Conservation (phyloP, 768 basidiomycete species). For the Austroboletus festivus region DNA sequence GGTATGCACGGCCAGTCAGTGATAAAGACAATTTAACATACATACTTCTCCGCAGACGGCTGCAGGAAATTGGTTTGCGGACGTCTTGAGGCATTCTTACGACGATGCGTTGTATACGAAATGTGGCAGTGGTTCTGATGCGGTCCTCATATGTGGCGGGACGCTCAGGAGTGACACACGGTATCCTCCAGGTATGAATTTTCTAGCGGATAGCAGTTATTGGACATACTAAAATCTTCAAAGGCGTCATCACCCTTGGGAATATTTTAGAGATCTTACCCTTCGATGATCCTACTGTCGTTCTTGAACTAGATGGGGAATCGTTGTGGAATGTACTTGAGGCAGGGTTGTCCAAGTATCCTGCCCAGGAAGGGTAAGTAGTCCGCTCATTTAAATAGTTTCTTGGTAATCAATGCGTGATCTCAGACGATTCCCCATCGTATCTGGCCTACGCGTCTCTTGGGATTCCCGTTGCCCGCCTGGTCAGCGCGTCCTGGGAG, state of each 20-base stretch:
- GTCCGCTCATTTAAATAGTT: not conserved
- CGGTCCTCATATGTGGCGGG: conserved; percentile 78
- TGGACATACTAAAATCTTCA: not conserved
- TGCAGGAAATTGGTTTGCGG: conserved; percentile 80
- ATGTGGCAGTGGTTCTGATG: conserved; percentile 67
- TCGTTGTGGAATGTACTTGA: conserved; percentile 81
- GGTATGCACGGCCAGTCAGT: conserved; percentile 35
- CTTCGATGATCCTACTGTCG: conserved; percentile 82
- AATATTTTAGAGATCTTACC: conserved; percentile 88
- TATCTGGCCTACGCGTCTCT: conserved; percentile 78
- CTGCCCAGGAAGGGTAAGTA: conserved; percentile 83
- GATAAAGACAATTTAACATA: not conserved
- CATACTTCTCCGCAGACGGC: conserved; percentile 47
- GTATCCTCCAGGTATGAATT: conserved; percentile 69
- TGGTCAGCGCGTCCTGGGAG: conserved; percentile 67
- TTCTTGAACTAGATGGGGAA: conserved; percentile 75
- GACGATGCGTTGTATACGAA: conserved; percentile 63
- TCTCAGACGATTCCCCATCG: conserved; percentile 78
- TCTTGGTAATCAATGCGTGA: not conserved
- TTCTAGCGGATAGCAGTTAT: not conserved
- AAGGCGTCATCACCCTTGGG: conserved; percentile 76
- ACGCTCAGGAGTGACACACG: conserved; percentile 82
- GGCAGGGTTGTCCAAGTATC: conserved; percentile 69
- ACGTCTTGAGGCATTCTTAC: conserved; percentile 79
- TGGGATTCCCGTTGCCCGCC: conserved; percentile 82